phyloP scores from a whole-genome alignment of 2,329 filamentous ascomycete species.

The Sclerotinia spermophila region DNA sequence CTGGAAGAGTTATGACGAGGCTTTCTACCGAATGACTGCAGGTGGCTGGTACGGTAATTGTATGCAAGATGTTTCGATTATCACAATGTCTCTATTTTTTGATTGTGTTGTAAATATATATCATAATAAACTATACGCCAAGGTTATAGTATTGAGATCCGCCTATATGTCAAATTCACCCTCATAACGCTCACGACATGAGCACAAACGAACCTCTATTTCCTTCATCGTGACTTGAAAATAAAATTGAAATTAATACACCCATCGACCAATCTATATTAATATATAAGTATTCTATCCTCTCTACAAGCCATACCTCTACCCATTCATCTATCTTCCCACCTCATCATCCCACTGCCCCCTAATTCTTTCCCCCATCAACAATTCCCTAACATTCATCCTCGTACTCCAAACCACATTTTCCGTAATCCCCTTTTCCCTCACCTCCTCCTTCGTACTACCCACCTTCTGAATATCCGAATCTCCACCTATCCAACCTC shows the following conservation, averaged over 20 bases:
- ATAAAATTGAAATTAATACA: not conserved
- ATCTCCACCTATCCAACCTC: conserved; percentile 15
- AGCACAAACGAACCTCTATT: rapidly evolving
- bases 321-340: not conserved
- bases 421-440: conserved; percentile 16
- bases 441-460: not conserved
- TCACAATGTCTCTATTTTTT: not conserved
- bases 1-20: too few species aligned
- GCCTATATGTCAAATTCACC: not conserved
- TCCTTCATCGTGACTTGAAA: not conserved
- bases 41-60: not conserved
- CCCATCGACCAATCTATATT: not conserved
- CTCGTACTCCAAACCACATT: conserved; percentile 18
- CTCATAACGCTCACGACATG: rapidly evolving
- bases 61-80: not conserved
- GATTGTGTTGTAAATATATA: rapidly evolving
- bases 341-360: conserved; percentile 10
- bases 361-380: conserved; percentile 8
- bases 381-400: conserved; percentile 12
- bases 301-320: not conserved
- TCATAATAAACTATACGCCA: rapidly evolving
- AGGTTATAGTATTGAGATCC: not conserved
- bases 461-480: conserved; percentile 19
- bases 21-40: not conserved
- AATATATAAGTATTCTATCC: too few species aligned